Base-by-base conservation (phyloP, 352 stramenopile species). In the Phytophthora meadii region DNA sequence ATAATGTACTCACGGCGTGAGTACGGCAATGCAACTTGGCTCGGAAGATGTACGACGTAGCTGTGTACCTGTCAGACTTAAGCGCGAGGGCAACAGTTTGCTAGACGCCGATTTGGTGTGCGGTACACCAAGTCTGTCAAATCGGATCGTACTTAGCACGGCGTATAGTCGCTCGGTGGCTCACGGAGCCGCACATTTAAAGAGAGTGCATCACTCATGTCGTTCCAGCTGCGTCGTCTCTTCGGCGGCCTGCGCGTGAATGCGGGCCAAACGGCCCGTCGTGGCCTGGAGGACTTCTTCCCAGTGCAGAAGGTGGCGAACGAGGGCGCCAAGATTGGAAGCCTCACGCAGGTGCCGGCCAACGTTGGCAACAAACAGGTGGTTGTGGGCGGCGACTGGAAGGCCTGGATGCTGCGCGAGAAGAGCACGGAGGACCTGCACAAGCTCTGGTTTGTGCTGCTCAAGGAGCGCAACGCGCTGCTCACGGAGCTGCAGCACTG, bases 341-440 rank as follows among this genome's bases (percentile, higher is more conserved):
- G 67, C 51, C 53, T 77, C 15, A 81, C 65, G 58, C 80, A 90
- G 68, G 72, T 92, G n/a, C 84, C 84, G n/a, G 68, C 75, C 39
- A 86, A 61, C 17, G 80, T 89, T 27, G 84, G 81, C 60, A 68
- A 76, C 52, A 81, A 84, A 60, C 66, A 82, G 40, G 78, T 90
- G 37, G 65, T 84, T 0, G 81, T 92, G 17, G 97, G 97, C 54
- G 84, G 97, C 63, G 85, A 96, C 44, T 99, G 97, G 97, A 97
- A 92, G 61, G 97, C 91, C 24, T 94, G 85, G 77, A 98, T 99
- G 88, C 83, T 99, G 60, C 95, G 97, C 49, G 81, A 97, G 58
- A 99, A 99, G 79, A 98, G 88, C 76, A 99, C 97, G 52, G 94
- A 99, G 37, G 97, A 99, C 87, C 86, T 99, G 52, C 97, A 99